Evolutionary conservation across 1,284 basidiomycete species (phyloP).

Genomic region (Heterobasidion parviporum): DNA sequence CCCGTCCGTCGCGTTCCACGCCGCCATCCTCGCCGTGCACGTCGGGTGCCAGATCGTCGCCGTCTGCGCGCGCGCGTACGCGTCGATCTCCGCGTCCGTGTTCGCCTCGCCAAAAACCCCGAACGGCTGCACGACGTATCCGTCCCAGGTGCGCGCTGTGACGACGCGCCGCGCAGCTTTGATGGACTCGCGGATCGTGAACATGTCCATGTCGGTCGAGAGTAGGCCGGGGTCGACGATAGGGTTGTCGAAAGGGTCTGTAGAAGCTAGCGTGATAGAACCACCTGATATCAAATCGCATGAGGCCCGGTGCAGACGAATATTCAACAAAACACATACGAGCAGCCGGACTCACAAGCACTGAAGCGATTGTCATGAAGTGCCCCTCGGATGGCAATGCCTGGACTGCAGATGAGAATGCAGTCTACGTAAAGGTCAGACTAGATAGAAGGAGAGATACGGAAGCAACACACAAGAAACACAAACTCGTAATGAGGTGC

Average conservation of each 20-base stretch:
- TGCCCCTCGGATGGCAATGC: conserved; percentile 6
- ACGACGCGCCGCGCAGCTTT: conserved; percentile 6
- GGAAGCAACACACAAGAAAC: conserved; percentile 3
- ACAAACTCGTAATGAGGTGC: conserved; percentile 9
- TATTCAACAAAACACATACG: conserved; percentile 6
- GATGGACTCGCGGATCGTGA: conserved; percentile 1
- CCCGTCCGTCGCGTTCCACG: conserved; percentile 4
- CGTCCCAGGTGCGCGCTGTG: conserved; percentile 3
- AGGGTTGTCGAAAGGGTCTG: conserved; percentile 17
- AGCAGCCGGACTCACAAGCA: conserved; percentile 8
- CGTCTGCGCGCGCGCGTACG: conserved; percentile 2
- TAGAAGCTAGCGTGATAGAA: conserved; percentile 11
- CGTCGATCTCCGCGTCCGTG: conserved; percentile 11
- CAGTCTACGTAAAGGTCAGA: neutral
- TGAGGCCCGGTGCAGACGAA: conserved; percentile 2
- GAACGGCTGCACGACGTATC: conserved; percentile 4
- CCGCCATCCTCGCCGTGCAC: conserved; percentile 18
- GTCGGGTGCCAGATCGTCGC: conserved; percentile 16
- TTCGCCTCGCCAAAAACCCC: conserved; percentile 1
- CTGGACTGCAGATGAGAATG: neutral
- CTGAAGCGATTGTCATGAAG: conserved; percentile 8
- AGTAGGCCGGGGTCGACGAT: conserved; percentile 21
- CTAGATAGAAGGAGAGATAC: neutral
- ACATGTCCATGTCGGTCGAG: conserved; percentile 5
- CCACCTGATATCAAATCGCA: conserved; percentile 9